Evolutionary conservation across 495 filamentous ascomycete species (phyloP).

Genomic region (Hypoxylon subgilvum): DNA sequence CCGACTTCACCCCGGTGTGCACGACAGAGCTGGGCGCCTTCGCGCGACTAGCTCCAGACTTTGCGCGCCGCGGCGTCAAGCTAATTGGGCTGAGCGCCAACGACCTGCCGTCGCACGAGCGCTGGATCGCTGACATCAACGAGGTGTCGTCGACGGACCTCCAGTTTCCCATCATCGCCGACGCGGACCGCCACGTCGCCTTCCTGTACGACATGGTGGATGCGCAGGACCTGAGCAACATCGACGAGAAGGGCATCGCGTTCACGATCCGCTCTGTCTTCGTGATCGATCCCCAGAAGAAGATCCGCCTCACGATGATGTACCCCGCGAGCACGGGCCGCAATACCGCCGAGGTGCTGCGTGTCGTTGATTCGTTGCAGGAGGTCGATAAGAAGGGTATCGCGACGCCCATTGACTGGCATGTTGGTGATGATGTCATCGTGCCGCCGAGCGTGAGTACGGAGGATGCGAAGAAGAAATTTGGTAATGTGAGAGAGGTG

Average conservation of each 20-base stretch:
- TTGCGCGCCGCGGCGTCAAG: conserved; percentile 89
- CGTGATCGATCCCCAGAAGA: conserved; percentile 97
- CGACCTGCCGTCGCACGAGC: conserved; percentile 65
- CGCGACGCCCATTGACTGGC: conserved; percentile 94
- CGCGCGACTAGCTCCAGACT: conserved; percentile 96
- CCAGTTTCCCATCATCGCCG: conserved; percentile 93
- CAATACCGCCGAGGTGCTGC: conserved; percentile 93
- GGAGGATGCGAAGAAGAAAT: conserved; percentile 85
- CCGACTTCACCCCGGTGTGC: conserved; percentile 92
- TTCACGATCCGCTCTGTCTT: conserved; percentile 99
- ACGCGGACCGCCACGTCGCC: conserved; percentile 90
- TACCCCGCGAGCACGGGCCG: conserved; percentile 97
- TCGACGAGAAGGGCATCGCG: conserved; percentile 90
- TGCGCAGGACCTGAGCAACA: conserved; percentile 73
- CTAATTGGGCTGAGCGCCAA: conserved; percentile 91
- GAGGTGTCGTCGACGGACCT: conserved; percentile 81
- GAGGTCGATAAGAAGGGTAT: conserved; percentile 93
- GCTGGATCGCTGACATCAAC: conserved; percentile 94
- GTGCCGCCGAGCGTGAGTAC: conserved; percentile 86
- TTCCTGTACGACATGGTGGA: conserved; percentile 96
- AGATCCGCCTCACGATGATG: conserved; percentile 89
- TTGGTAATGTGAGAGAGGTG: conserved; percentile 86
- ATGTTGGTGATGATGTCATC: conserved; percentile 88
- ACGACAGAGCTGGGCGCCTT: conserved; percentile 97
- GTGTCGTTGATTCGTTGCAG: conserved; percentile 93